Evolutionary conservation across 2,329 filamentous ascomycete species (phyloP).

Genomic region (Thyridium curvatum): DNA sequence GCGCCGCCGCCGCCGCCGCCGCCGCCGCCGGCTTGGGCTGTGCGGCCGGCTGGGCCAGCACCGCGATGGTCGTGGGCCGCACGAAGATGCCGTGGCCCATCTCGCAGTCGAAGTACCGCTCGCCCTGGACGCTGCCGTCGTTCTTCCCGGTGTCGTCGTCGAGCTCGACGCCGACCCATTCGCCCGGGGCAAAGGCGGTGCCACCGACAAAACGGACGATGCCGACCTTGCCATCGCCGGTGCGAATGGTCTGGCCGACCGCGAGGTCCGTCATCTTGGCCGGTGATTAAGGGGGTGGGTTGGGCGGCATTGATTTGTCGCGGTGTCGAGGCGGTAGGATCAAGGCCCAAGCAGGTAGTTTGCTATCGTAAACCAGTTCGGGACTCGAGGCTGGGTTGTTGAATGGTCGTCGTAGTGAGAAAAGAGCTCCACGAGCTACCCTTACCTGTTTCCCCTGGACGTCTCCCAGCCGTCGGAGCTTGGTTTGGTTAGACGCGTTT

Average conservation of each 20-base stretch:
- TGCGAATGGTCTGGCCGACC: conserved; percentile 69
- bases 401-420: too few relatives aligned
- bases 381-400: too few relatives aligned
- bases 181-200: conserved; percentile 72
- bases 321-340: background rate
- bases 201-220: conserved; percentile 75
- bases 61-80: conserved; percentile 60
- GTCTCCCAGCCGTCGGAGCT: background rate
- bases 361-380: too few relatives aligned
- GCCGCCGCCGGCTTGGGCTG: conserved; percentile 29
- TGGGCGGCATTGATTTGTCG: background rate
- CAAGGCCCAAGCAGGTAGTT: too few relatives aligned
- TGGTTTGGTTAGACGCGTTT: background rate
- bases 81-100: conserved; percentile 81
- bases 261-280: conserved; percentile 49
- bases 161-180: conserved; percentile 88
- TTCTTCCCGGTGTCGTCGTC: conserved; percentile 83
- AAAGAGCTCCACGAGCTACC: too few relatives aligned
- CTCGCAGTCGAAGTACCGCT: conserved; percentile 81
- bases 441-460: background rate
- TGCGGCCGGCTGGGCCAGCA: conserved; percentile 42
- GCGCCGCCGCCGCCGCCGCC: conserved; percentile 32
- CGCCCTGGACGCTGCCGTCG: conserved; percentile 82
- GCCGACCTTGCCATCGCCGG: conserved; percentile 71
- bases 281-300: background rate